Evolutionary conservation across 345 rosid species (phyloP).

Genomic region (Hevea brasiliensis): DNA sequence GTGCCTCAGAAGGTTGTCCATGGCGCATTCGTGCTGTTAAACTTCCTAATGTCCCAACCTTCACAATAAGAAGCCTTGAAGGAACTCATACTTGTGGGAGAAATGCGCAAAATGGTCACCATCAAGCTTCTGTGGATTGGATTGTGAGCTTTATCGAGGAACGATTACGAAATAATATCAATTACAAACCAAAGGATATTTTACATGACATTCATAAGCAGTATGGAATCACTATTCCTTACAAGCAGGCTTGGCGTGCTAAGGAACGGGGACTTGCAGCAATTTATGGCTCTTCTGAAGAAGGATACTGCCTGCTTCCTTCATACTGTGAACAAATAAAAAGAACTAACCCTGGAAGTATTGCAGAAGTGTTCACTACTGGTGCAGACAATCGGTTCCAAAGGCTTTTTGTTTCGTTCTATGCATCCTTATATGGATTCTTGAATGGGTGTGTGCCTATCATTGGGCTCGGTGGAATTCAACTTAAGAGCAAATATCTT

Average conservation of each 20-base stretch:
- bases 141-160: constrained; percentile 54
- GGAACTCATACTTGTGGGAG: constrained; percentile 50
- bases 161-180: constrained; percentile 40
- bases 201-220: constrained; percentile 51
- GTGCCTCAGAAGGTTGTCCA: constrained; percentile 58
- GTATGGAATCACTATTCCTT: constrained; percentile 51
- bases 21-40: constrained; percentile 59
- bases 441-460: constrained; percentile 55
- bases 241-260: constrained; percentile 69
- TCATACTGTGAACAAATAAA: constrained; percentile 48
- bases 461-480: constrained; percentile 46
- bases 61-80: constrained; percentile 53
- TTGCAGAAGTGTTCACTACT: constrained; percentile 45
- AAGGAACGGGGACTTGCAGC: constrained; percentile 62
- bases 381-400: constrained; percentile 52
- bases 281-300: constrained; percentile 62
- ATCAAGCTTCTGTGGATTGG: constrained; percentile 68
- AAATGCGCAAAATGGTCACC: constrained; percentile 55
- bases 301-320: constrained; percentile 56
- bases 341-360: constrained; percentile 50
- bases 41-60: constrained; percentile 49
- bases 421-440: constrained; percentile 47
- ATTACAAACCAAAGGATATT: constrained; percentile 63
- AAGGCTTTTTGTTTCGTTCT: constrained; percentile 48
- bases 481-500: constrained; percentile 55